Percentiles rank a stretch among this genome's conserved stretches.
phyloP scores from a whole-genome alignment of 805 yeast species.

The Wickerhamomyces hampshirensis region DNA sequence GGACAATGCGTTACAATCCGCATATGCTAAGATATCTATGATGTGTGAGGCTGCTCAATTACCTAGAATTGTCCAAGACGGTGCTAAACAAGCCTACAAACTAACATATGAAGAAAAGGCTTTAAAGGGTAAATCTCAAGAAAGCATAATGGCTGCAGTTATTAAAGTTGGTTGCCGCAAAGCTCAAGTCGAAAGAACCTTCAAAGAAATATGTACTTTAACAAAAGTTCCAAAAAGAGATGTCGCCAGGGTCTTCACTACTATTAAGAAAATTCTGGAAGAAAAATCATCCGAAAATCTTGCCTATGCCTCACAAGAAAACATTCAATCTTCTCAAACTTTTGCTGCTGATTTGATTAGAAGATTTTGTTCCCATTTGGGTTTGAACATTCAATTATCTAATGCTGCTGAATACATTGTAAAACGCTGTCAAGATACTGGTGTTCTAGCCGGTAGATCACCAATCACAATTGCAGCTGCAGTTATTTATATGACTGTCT shows the following conservation, averaged over 20 bases:
- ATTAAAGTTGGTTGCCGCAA: slow-evolving; percentile 92
- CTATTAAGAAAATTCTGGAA: slow-evolving; percentile 66
- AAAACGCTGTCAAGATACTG: slow-evolving; percentile 80
- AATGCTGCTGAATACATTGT: slow-evolving; percentile 94
- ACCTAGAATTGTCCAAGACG: slow-evolving; percentile 94
- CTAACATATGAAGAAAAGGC: slow-evolving; percentile 82
- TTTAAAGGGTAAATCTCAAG: slow-evolving; percentile 86
- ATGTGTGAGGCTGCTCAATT: slow-evolving; percentile 96
- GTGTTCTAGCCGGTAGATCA: slow-evolving; percentile 92
- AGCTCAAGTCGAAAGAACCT: slow-evolving; percentile 90
- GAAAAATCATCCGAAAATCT: slow-evolving; percentile 31
- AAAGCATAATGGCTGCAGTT: slow-evolving; percentile 94
- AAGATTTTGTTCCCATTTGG: slow-evolving; percentile 93
- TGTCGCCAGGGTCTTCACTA: slow-evolving; percentile 84
- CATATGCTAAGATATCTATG: slow-evolving; percentile 86
- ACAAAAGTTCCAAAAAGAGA: slow-evolving; percentile 93
- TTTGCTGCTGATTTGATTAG: slow-evolving; percentile 93
- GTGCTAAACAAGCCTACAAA: slow-evolving; percentile 94
- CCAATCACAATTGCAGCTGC: slow-evolving; percentile 98
- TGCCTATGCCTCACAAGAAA: slow-evolving; percentile 30
- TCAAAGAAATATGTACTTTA: slow-evolving; percentile 92
- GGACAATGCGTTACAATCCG: slow-evolving; percentile 83
- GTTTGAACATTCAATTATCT: slow-evolving; percentile 76
- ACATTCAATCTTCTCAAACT: slow-evolving; percentile 70
- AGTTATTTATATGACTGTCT: slow-evolving; percentile 88